Conservation (phyloP, 2,329 filamentous ascomycete genomes). For the Alternaria novae-zelandiae region DNA sequence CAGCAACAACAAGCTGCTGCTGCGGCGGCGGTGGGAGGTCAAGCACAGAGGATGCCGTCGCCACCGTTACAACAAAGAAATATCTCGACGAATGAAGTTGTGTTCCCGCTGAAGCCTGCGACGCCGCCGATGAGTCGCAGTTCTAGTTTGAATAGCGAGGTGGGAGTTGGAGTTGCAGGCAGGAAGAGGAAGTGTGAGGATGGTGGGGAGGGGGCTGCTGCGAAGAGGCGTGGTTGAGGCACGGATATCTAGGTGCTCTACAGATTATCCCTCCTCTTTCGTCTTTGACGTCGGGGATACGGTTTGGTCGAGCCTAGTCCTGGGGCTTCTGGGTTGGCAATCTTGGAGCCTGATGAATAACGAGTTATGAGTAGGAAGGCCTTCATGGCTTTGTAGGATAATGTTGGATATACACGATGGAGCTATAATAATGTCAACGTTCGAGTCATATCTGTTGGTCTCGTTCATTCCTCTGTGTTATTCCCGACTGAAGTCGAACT, state of each 20-base stretch:
- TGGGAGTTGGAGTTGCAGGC: constrained; percentile 1
- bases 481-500: not conserved
- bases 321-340: not conserved
- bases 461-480: not conserved
- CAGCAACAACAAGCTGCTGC: constrained; percentile 2
- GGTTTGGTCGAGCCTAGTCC: not conserved
- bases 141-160: constrained; percentile 31
- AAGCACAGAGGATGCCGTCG: constrained; percentile 7
- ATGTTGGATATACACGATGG: not conserved
- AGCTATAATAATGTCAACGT: not conserved
- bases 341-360: not conserved
- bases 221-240: constrained; percentile 26
- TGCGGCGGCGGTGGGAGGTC: not conserved
- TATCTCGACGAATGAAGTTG: not conserved
- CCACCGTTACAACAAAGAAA: not conserved
- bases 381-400: not conserved
- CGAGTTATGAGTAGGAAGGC: not conserved
- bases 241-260: not conserved
- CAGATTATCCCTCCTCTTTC: not conserved
- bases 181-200: constrained; percentile 38
- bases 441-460: not conserved
- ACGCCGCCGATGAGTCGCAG: constrained; percentile 42
- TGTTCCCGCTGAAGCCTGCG: constrained; percentile 7
- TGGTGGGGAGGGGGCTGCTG: constrained; percentile 13
- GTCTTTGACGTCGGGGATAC: not conserved